Evolutionary conservation across 2,329 filamentous ascomycete genomes (phyloP), one percentile per base, ranked within the genome.

Genomic region (Fusarium chuoi): DNA sequence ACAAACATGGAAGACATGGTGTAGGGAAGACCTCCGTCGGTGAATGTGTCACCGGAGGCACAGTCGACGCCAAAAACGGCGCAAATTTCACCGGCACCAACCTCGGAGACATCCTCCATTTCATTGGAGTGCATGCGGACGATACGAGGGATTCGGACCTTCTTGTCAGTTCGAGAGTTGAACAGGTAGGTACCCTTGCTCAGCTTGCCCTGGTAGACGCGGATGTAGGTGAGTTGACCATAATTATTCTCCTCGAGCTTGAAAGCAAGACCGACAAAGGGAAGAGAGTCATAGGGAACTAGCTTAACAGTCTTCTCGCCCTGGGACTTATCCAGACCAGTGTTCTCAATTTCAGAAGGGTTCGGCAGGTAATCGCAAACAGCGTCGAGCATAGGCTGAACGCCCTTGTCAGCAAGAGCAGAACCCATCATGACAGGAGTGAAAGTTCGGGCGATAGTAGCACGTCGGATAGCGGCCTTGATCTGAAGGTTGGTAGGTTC

Each of bases 91-190:
- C 96, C 96, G 61, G 96, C 96, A 59, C 95, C 94, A 73, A 99
- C 93, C 83, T 98, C 95, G 63, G 85, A 87, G 36, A 98, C 94
- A 80, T 99, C 96, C 83, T 99, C 96, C 96, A 99, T 98, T 81
- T 99, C 96, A 81, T 98, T 98, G 51, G 95, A 98, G 87, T 99
- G 96, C 96, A 99, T 99, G 72, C 96, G 94, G 71, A 99, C 96
- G 79, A 99, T 98, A 80, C 96, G 93, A 26, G 96, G 96, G 65
- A 99, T 92, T 84, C 97, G 95, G 81, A 99, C 93, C 87, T 96
- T 98, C 89, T 98, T 98, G 83, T 96, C 93, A 74, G 91, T 97
- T 77, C 95, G 92, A 14, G 95, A 95, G 84, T 98, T 99, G 89
- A 92, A 98, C 62, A 99, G 91, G 81, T 95, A 94, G 80, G 92